Conservation (phyloP, 495 filamentous ascomycete genomes). For the Daldinia loculata region DNA sequence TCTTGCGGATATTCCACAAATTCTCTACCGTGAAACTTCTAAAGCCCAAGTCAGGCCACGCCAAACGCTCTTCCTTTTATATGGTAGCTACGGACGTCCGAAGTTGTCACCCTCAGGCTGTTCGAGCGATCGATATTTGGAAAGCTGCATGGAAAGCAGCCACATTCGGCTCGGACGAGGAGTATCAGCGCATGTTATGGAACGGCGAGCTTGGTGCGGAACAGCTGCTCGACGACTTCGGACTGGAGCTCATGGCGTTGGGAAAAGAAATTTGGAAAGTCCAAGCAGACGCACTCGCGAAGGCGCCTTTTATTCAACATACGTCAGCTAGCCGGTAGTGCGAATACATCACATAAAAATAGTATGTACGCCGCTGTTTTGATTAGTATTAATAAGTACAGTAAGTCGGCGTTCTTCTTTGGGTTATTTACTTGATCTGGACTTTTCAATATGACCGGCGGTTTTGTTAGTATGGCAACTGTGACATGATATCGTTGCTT, state of each 20-base stretch:
- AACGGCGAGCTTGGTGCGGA: constrained; percentile 34
- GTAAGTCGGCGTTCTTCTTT: no score
- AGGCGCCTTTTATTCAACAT: constrained; percentile 46
- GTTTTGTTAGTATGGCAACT: no score
- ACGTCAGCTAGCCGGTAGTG: background rate
- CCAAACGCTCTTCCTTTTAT: constrained; percentile 63
- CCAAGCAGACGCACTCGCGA: constrained; percentile 54
- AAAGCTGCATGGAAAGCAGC: constrained; percentile 55
- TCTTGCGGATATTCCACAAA: constrained; percentile 54
- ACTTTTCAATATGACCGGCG: no score
- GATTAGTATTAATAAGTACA: no score
- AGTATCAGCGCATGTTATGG: constrained; percentile 27
- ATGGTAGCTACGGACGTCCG: constrained; percentile 61
- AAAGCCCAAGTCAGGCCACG: constrained; percentile 57
- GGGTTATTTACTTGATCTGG: no score
- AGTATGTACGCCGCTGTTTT: no score
- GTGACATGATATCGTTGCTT: no score
- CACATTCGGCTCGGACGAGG: constrained; percentile 56
- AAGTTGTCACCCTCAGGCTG: constrained; percentile 45
- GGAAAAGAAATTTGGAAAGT: constrained; percentile 51
- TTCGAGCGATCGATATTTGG: constrained; percentile 51
- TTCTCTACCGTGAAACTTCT: constrained; percentile 58
- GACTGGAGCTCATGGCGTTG: constrained; percentile 47
- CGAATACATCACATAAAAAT: no score
- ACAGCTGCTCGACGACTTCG: constrained; percentile 55